Base-by-base conservation (phyloP, 2,329 filamentous ascomycete genomes). In the Epicoccum sorghinum region DNA sequence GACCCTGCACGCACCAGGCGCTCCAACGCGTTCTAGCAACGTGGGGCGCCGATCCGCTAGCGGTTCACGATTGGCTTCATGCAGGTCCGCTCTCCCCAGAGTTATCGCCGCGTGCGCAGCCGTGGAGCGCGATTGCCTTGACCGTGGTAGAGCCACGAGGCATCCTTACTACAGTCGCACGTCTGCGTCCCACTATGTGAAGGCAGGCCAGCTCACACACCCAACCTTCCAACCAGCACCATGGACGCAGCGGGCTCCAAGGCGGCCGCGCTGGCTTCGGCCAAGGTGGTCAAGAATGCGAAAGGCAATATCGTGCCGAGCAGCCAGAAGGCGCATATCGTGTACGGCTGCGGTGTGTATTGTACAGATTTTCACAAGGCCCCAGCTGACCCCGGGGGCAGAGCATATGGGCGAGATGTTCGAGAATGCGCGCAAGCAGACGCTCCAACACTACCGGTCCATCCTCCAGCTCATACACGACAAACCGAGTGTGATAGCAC, bases 391-490 rank as follows among this genome's bases (percentile, higher is more conserved):
- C 18, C 7, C 18, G 40, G 23, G 23, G 10, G 18, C 67, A 92
- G 89, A 90, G 71, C 89, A 93, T 74, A 82, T 90, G 43, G 86
- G 90, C 71, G 79, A 82, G 23, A 83, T 92, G 55, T 80, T 91
- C 40, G 83, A 85, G 58, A 84, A 87, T 58, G 83, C 84, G 13
- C 86, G 86, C 75, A 87, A 89, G 64, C 86, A 82, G 58, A 88
- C 87, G 18, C 85, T 90, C 56, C 80, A 85, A 50, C 84, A 89
- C 65, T 93, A 93, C 75, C 89, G 88, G 68, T 83, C 85, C 67
- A 84, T 91, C 55, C 79, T 92, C 35, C 82, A 87, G 56, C 84
- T 84, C 52, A 86, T 93, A 60, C 88, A 88, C 75, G 88, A 91
- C 71, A 80, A 83, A 58, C 84, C 80, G 43, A 85, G 83, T 47